Evolutionary conservation across 148 eudicot species (phyloP).

Genomic region (Chenopodium berlandieri): DNA sequence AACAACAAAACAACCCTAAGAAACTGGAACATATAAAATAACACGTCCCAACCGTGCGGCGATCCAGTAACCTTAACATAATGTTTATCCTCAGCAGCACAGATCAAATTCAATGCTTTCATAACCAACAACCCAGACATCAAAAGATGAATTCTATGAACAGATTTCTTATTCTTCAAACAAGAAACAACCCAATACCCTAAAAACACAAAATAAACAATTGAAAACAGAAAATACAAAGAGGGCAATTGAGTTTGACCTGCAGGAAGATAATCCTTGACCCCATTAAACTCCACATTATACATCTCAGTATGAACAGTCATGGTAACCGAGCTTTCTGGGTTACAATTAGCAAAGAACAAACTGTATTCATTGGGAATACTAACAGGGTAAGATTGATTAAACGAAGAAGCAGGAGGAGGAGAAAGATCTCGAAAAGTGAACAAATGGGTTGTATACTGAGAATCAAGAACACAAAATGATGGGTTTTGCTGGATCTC

Average conservation of each 20-base stretch:
- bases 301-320: slow-evolving; percentile 63
- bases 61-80: slow-evolving; percentile 91
- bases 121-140: slow-evolving; percentile 69
- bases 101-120: slow-evolving; percentile 80
- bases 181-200: slow-evolving; percentile 50
- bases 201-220: slow-evolving; percentile 49
- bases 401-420: slow-evolving; percentile 57
- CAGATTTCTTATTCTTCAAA: slow-evolving; percentile 41
- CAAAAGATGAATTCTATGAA: slow-evolving; percentile 67
- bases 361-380: slow-evolving; percentile 69
- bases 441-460: slow-evolving; percentile 49
- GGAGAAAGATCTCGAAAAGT: slow-evolving; percentile 75
- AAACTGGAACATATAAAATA: slow-evolving; percentile 84
- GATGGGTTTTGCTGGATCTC: slow-evolving; percentile 69
- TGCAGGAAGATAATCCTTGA: slow-evolving; percentile 70
- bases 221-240: slow-evolving; percentile 51
- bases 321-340: slow-evolving; percentile 67
- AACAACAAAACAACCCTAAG: slow-evolving; percentile 78
- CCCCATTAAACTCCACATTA: slow-evolving; percentile 48
- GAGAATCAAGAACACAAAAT: slow-evolving; percentile 70
- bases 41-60: slow-evolving; percentile 92
- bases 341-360: slow-evolving; percentile 79
- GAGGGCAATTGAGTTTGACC: slow-evolving; percentile 71
- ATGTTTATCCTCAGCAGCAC: slow-evolving; percentile 93
- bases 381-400: slow-evolving; percentile 41